A percentile compares a stretch with the other conserved stretches of the same genome.
Evolutionary conservation across 2,329 filamentous ascomycete genomes (phyloP).

Genomic region (Sodiomyces alkalinus): DNA sequence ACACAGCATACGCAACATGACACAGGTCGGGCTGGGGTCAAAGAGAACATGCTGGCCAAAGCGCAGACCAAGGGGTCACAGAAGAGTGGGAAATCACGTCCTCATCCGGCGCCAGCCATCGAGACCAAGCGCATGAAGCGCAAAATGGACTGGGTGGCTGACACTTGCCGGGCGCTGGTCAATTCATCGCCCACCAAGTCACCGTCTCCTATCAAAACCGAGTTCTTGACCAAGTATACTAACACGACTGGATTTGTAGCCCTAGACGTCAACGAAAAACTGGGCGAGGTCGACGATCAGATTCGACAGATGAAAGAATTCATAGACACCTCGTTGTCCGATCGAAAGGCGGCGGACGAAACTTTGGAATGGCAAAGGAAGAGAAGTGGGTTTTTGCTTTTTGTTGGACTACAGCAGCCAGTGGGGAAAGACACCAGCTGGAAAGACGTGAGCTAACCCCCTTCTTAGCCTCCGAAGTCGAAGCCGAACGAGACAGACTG

Average conservation of each 20-base stretch:
- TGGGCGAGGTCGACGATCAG: constrained; percentile 62
- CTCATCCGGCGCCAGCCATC: constrained; percentile 1
- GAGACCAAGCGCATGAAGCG: constrained; percentile 6
- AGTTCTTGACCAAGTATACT: constrained; percentile 60
- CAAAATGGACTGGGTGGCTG: constrained; percentile 11
- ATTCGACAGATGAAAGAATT: constrained; percentile 58
- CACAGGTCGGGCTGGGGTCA: no score
- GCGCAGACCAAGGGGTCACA: no score
- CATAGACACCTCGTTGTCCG: constrained; percentile 52
- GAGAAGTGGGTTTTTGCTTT: constrained; percentile 55
- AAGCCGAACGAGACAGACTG: constrained; percentile 29
- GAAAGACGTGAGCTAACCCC: no score
- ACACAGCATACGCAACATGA: no score
- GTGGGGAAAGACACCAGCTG: no score
- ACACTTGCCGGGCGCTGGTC: constrained; percentile 14
- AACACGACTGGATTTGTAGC: constrained; percentile 49
- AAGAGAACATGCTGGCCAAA: no score
- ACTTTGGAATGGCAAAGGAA: constrained; percentile 59
- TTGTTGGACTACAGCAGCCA: no score
- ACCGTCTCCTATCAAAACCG: constrained; percentile 27
- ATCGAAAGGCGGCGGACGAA: constrained; percentile 58
- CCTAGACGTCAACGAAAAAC: constrained; percentile 65
- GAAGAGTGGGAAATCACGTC: no score
- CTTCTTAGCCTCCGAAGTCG: no score
- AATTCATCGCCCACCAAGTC: constrained; percentile 22